phyloP scores from a whole-genome alignment of 2,329 filamentous ascomycete genomes.

The Verruconis gallopava region DNA sequence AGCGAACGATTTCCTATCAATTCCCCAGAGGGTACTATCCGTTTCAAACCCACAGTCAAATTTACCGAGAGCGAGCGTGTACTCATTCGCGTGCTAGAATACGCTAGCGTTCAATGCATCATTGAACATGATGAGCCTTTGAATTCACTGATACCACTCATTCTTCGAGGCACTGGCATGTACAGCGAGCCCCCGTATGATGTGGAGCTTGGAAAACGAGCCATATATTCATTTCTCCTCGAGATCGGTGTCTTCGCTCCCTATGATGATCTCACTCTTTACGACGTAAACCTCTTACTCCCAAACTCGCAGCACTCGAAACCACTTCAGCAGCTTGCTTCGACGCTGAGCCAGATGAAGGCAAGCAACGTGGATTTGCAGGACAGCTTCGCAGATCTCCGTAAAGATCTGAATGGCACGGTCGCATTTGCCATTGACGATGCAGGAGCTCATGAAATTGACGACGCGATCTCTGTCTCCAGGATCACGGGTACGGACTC shows the following conservation, averaged over 20 bases:
- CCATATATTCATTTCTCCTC: constrained; percentile 56
- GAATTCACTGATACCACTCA: constrained; percentile 48
- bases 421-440: constrained; percentile 64
- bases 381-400: constrained; percentile 43
- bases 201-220: constrained; percentile 27
- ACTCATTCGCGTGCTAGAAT: constrained; percentile 55
- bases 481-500: constrained; percentile 32
- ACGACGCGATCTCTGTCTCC: constrained; percentile 67
- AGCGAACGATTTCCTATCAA: neutral
- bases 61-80: constrained; percentile 41
- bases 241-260: constrained; percentile 60
- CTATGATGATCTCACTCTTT: constrained; percentile 55
- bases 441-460: constrained; percentile 53
- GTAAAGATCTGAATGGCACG: constrained; percentile 46
- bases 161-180: constrained; percentile 48
- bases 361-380: constrained; percentile 25
- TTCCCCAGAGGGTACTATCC: neutral
- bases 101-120: constrained; percentile 35
- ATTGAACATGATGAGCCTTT: constrained; percentile 33
- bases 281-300: constrained; percentile 41
- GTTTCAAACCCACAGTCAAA: constrained; percentile 11
- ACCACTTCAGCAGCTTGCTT: constrained; percentile 30
- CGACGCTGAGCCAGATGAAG: constrained; percentile 16
- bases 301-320: constrained; percentile 31
- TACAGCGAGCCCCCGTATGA: constrained; percentile 37